Evolutionary conservation across 1,284 basidiomycete genomes (phyloP).

Genomic region (Anthracocystis walkeri): DNA sequence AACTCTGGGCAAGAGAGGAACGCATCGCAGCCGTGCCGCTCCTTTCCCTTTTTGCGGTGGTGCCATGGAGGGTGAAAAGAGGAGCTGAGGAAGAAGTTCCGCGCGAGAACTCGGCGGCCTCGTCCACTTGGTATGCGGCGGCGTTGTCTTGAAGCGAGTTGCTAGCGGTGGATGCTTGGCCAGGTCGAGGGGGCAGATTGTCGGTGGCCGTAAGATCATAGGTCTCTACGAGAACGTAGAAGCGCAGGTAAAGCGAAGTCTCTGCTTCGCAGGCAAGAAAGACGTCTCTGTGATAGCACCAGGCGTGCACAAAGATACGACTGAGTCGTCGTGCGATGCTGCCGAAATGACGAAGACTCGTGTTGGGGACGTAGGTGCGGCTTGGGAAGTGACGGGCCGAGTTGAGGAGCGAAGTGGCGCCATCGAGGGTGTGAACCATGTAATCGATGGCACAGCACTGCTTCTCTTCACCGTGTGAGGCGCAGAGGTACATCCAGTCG

Average conservation of each 20-base stretch:
- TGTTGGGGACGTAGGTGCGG: constrained; percentile 72
- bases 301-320: constrained; percentile 94
- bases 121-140: constrained; percentile 1
- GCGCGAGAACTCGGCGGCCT: constrained; percentile 29
- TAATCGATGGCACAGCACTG: constrained; percentile 95
- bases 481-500: constrained; percentile 95
- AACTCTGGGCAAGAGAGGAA: constrained; percentile 19
- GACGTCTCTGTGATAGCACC: constrained; percentile 80
- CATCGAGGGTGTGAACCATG: constrained; percentile 92
- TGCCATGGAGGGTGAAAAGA: constrained; percentile 21
- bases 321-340: constrained; percentile 88
- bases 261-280: constrained; percentile 91
- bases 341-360: constrained; percentile 86
- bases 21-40: constrained; percentile 37
- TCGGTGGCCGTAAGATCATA: constrained; percentile 76
- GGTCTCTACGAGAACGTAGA: constrained; percentile 82
- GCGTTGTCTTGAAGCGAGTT: neutral
- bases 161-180: constrained; percentile 8
- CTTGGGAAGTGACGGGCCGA: constrained; percentile 87
- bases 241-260: constrained; percentile 89
- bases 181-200: constrained; percentile 36
- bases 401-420: constrained; percentile 90
- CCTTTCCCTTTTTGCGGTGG: constrained; percentile 36
- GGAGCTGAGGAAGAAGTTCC: constrained; percentile 7
- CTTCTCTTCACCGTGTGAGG: constrained; percentile 77